Base-by-base conservation (phyloP, 345 rosid genomes). In the Hevea brasiliensis region DNA sequence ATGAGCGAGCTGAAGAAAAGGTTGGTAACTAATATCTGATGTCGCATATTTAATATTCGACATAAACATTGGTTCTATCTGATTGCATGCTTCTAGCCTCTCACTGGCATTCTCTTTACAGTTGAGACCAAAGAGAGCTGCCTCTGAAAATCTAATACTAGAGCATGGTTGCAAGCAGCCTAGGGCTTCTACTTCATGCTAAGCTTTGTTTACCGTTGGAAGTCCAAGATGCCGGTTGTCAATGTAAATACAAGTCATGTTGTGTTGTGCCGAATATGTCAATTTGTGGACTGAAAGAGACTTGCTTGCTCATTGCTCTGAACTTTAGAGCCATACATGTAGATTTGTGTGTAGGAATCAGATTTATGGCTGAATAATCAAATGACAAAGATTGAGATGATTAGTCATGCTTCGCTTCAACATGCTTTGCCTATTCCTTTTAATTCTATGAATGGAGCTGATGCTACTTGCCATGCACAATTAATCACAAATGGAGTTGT, bases 61-160 rank as follows among this genome's bases (percentile, higher is more conserved):
- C 45, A 29, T 27, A n/a, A n/a, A n/a, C n/a, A n/a, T n/a, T n/a
- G n/a, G n/a, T n/a, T n/a, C n/a, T n/a, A n/a, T n/a, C n/a, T n/a
- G n/a, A n/a, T n/a, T n/a, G n/a, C n/a, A n/a, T 57, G 59, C 45
- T 61, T 66, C 23, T 59, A 57, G 53, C 56, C 51, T 37, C 44
- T 54, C 14, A 24, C 50, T 23, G 23, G 37, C 29, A 29, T 73
- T 42, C 41, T 54, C 55, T 18, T 74, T 51, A 76, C 90, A 89
- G 95, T 75, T 89, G 86, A 86, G 93, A 86, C 86, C 85, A 67
- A 93, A 93, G 84, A 85, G 95, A 82, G 89, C 95, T 29, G 97
- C 95, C 76, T 66, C 92, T 0, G 95, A 93, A 58, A 81, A 77
- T 79, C 80, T 85, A 65, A 67, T 64, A 72, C 90, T 85, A 9